Conservation (phyloP, 169 alveolate species). For the Miamiensis avidus region DNA sequence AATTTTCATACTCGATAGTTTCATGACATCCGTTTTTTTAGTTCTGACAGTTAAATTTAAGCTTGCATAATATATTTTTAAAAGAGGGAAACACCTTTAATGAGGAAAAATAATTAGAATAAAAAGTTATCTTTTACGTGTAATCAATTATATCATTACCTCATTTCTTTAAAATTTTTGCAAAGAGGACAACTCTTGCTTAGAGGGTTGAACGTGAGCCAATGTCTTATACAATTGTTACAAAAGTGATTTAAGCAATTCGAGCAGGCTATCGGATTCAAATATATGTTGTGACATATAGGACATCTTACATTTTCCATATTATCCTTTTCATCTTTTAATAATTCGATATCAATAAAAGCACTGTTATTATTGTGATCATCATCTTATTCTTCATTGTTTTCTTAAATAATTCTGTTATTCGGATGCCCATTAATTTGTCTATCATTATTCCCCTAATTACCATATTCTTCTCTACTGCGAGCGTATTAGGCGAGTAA, state of each 20-base stretch:
- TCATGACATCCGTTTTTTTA: constrained; percentile 8
- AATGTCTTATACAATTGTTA: constrained; percentile 14
- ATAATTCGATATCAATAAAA: constrained; percentile 6
- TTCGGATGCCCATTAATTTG: too few species aligned
- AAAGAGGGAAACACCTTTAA: constrained; percentile 6
- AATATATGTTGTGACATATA: constrained; percentile 17
- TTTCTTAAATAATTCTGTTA: neutral
- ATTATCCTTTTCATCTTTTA: constrained; percentile 4
- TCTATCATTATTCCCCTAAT: neutral
- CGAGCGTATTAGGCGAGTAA: too few species aligned
- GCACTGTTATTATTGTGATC: neutral
- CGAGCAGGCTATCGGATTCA: constrained; percentile 21
- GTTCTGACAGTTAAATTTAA: constrained; percentile 1
- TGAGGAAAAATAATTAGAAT: too few species aligned
- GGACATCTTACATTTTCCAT: constrained; percentile 19
- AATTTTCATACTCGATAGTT: neutral
- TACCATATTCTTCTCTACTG: neutral
- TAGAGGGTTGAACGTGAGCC: constrained; percentile 4
- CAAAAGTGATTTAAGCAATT: constrained; percentile 28
- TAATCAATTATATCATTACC: neutral
- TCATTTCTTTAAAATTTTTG: constrained; percentile 26
- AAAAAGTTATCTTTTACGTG: too few species aligned
- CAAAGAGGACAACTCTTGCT: constrained; percentile 12
- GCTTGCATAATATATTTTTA: constrained; percentile 5
- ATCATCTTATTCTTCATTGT: neutral